Percentiles rank a stretch among this genome's conserved stretches.
Conservation (phyloP, 1,139 yeast genomes). For the Pneumocystis jirovecii region DNA sequence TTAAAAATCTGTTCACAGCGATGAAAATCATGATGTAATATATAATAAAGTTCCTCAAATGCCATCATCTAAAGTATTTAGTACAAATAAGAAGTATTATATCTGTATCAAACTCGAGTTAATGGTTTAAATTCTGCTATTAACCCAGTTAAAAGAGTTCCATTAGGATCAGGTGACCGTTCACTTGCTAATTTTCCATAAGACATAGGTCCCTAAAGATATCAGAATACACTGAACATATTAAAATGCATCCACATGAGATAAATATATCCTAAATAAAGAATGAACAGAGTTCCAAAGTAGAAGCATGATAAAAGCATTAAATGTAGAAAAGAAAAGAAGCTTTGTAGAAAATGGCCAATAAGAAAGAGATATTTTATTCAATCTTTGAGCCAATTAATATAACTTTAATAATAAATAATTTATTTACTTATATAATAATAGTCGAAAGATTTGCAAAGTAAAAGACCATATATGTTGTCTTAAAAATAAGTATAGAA, state of each 20-base stretch:
- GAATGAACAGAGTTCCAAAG: slow-evolving; percentile 52
- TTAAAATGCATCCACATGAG: slow-evolving; percentile 18
- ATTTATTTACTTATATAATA: slow-evolving; percentile 10
- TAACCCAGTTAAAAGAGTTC: slow-evolving; percentile 61
- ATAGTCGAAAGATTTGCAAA: slow-evolving; percentile 20
- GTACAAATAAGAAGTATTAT: background rate
- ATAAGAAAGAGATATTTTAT: slow-evolving; percentile 12
- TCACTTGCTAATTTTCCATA: slow-evolving; percentile 56
- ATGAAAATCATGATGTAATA: slow-evolving; percentile 20
- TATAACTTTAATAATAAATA: background rate
- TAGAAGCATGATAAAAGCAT: slow-evolving; percentile 30
- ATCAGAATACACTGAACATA: background rate
- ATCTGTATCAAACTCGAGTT: slow-evolving; percentile 23
- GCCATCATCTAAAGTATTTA: slow-evolving; percentile 20
- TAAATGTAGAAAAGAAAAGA: slow-evolving; percentile 27
- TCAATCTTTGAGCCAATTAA: slow-evolving; percentile 14
- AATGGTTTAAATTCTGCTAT: slow-evolving; percentile 36
- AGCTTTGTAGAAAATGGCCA: slow-evolving; percentile 29
- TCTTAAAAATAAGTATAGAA: slow-evolving; percentile 35
- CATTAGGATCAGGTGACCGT: slow-evolving; percentile 55
- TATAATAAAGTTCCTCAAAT: slow-evolving; percentile 25
- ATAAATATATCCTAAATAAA: slow-evolving; percentile 55
- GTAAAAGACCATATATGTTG: slow-evolving; percentile 32
- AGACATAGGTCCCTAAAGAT: slow-evolving; percentile 56
- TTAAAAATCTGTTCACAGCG: slow-evolving; percentile 25